Evolutionary conservation across 2,329 filamentous ascomycete species (phyloP).

Genomic region (Talaromyces sp.): DNA sequence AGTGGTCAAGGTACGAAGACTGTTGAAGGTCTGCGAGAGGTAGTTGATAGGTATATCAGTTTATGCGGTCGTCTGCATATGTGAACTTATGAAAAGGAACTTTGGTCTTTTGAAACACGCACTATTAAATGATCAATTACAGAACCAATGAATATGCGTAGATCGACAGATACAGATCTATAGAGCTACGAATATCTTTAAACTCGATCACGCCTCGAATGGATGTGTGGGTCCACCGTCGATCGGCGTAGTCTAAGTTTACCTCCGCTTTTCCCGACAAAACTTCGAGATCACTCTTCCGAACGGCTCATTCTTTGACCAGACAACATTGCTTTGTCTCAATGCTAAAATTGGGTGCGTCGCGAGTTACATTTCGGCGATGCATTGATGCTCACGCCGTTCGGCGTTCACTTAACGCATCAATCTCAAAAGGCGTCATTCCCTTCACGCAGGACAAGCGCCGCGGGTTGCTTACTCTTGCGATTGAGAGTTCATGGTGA

Average conservation of each 20-base stretch:
- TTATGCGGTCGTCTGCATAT: too few species aligned
- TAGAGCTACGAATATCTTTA: background rate
- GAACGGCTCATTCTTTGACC: background rate
- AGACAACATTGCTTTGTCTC: background rate
- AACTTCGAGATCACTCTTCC: background rate
- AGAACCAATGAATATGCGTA: too few species aligned
- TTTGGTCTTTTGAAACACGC: too few species aligned
- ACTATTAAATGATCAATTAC: background rate
- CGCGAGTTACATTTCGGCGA: background rate
- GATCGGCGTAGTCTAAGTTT: conserved; percentile 6
- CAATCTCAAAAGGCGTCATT: background rate
- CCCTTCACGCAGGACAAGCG: background rate
- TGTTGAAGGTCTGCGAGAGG: background rate
- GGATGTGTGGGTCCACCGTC: background rate
- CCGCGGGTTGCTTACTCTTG: conserved; percentile 40
- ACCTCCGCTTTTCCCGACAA: background rate
- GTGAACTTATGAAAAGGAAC: too few species aligned
- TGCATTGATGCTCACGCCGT: background rate
- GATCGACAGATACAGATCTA: background rate
- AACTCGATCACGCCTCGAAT: background rate
- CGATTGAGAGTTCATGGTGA: conserved; percentile 48
- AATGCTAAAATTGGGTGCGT: background rate
- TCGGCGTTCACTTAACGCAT: background rate
- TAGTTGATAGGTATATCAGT: background rate
- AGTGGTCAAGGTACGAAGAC: background rate